Evolutionary conservation across 768 basidiomycete genomes (phyloP).

Genomic region (Porphyrellus cyaneotinctus): DNA sequence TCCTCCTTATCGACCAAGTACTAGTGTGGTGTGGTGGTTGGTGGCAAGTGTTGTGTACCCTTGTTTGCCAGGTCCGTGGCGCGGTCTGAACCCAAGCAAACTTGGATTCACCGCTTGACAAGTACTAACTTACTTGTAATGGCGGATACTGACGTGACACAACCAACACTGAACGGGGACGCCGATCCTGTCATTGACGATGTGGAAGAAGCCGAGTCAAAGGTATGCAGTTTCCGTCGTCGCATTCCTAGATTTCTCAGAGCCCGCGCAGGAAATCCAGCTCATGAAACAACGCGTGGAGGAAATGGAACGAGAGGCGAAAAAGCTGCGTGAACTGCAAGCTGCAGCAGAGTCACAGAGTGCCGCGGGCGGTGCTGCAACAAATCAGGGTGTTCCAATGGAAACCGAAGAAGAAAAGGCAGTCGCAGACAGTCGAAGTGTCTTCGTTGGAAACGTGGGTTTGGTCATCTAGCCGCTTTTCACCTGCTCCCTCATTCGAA

Average conservation of each 20-base stretch:
- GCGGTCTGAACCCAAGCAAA: conserved; percentile 16
- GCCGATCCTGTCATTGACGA: conserved; percentile 42
- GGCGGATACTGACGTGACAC: conserved; percentile 50
- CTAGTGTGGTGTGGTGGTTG: background rate
- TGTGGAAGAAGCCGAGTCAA: conserved; percentile 61
- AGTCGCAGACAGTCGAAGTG: conserved; percentile 76
- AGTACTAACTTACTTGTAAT: conserved; percentile 33
- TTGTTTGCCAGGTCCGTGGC: conserved; percentile 27
- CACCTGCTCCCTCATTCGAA: conserved; percentile 10
- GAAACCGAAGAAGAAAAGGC: conserved; percentile 85
- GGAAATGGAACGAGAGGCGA: conserved; percentile 91
- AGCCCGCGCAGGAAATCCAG: conserved; percentile 64
- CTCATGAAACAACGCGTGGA: conserved; percentile 90
- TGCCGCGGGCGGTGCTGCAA: conserved; percentile 41
- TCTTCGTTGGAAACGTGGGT: conserved; percentile 95
- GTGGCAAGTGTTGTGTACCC: conserved; percentile 17
- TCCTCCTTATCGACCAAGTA: conserved; percentile 6
- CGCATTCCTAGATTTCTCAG: conserved; percentile 10
- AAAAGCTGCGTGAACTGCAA: conserved; percentile 82
- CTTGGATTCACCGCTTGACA: conserved; percentile 18
- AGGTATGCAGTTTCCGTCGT: conserved; percentile 35
- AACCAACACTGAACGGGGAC: conserved; percentile 34
- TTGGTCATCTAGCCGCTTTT: conserved; percentile 4
- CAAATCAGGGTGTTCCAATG: conserved; percentile 49
- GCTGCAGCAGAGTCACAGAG: conserved; percentile 65